Percentiles rank a stretch among this genome's conserved stretches.
Evolutionary conservation across 2,329 filamentous ascomycete genomes (phyloP).

Genomic region (Teratosphaeria epicoccoides): DNA sequence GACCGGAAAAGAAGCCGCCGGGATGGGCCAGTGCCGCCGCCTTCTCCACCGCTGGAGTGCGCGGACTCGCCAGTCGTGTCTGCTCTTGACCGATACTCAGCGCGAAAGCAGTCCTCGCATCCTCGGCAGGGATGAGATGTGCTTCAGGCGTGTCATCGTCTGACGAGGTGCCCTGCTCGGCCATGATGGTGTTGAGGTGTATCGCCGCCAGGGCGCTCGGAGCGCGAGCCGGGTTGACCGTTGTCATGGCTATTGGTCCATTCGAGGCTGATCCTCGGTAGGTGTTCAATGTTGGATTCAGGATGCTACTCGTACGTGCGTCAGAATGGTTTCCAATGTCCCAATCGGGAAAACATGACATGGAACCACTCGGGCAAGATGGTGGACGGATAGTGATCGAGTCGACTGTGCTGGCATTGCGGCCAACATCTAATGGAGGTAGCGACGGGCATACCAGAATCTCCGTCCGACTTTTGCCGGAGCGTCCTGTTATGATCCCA

Average conservation of each 20-base stretch:
- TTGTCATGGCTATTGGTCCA: not conserved
- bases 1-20: conserved; percentile 36
- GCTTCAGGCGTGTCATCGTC: conserved; percentile 29
- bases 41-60: conserved; percentile 50
- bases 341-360: not conserved
- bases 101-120: conserved; percentile 41
- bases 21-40: conserved; percentile 42
- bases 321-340: not conserved
- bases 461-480: no score
- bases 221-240: not conserved
- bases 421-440: no score
- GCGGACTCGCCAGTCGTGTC: conserved; percentile 45
- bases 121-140: conserved; percentile 25
- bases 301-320: not conserved
- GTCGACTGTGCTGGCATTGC: not conserved
- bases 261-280: not conserved
- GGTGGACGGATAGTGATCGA: not conserved
- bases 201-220: conserved; percentile 32
- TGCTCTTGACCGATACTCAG: conserved; percentile 50
- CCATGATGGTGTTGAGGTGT: conserved; percentile 30
- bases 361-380: not conserved
- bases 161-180: conserved; percentile 33
- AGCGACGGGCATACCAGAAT: no score
- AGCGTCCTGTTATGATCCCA: not conserved
- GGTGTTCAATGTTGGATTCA: not conserved